Evolutionary conservation across 441 rosid species (phyloP), one percentile per base, ranked within the genome.

Genomic region (Flueggea neowawraea): DNA sequence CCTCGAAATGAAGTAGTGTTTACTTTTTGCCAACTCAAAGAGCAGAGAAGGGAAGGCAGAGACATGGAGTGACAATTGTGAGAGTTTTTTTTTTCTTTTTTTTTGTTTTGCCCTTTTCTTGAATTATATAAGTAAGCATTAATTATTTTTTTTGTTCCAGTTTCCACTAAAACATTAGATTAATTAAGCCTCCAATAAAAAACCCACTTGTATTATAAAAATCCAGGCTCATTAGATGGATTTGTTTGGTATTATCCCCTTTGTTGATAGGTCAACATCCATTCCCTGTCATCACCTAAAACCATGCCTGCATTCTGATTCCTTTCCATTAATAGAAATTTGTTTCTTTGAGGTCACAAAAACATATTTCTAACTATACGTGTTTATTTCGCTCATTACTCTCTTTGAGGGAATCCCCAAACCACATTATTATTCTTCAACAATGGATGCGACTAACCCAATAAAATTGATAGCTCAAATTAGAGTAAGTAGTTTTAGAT

Each of bases 241-340:
- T 81, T 86, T 79, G 85, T 84, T 87, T 91, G 87, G 85, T 84
- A 77, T 89, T 89, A 89, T 91, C 95, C 74, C 73, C 74, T 72
- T 91, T 76, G 97, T 94, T 94, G 95, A 84, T 79, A 72, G 90
- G 96, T 94, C 96, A 82, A 75, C 96, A 81, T 90, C 98, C 78
- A 66, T 75, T 84, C 84, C 85, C 70, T 86, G 82, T 87, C 97
- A 84, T 83, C 88, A 89, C 95, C 96, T 86, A 91, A 75, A 87
- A 80, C 84, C 75, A 83, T 82, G 94, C 96, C 85, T 22, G 74
- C 84, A 83, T 82, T 82, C 69, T 87, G 81, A 89, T 89, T 84
- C 91, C 68, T 78, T 87, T 77, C 91, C 81, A 63, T 73, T 15
- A 22, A 22, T 22, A 22, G 28, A 22, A 22, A 22, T 22, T 22